Evolutionary conservation across 2,329 filamentous ascomycete species (phyloP), one percentile per base, ranked within the genome.

Genomic region (Lojkania enalia): DNA sequence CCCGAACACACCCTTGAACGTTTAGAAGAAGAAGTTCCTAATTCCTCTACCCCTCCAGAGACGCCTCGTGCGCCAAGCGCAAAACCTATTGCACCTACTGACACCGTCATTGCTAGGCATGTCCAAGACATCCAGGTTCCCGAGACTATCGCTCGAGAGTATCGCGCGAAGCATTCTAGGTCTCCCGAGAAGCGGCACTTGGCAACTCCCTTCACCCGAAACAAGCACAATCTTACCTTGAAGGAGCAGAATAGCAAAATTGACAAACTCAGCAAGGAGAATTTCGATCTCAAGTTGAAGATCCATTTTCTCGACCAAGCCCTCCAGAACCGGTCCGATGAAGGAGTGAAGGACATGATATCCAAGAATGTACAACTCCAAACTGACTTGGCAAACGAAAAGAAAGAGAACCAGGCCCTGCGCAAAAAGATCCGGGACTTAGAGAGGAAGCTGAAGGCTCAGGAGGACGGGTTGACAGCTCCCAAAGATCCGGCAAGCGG

Each of bases 171-270:
- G 61, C 81, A 85, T 52, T 81, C 83, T 16, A 76, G 85, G 25
- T 79, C 78, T 7, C 76, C 79, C 5, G 88, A 83, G 44, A 85
- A 84, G 47, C 75, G 77, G 46, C 61, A 58, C 46, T 61, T 60
- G 45, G 68, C 60, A 19, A 72, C 60, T 25, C 68, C 61, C 25
- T 60, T 72, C 60, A 58, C 67, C 13, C 63, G 66, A 5, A 67
- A 59, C 51, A 73, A 70, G 55, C 68, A 63, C 59, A 75, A 70
- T 48, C 63, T 99, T 71, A 97, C 94, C 0, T 75, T 99, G 30
- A 97, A 96, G 69, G 94, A 99, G 71, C 94, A 99, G 71, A 96
- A 92, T 65, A 95, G 87, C 71, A 97, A 92, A 12, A 96, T 99
- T 53, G 94, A 99, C 70, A 85, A 91, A 47, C 79, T 97, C 2